Evolutionary conservation across 768 basidiomycete species (phyloP).

Genomic region (Rhizopogon roseolus): DNA sequence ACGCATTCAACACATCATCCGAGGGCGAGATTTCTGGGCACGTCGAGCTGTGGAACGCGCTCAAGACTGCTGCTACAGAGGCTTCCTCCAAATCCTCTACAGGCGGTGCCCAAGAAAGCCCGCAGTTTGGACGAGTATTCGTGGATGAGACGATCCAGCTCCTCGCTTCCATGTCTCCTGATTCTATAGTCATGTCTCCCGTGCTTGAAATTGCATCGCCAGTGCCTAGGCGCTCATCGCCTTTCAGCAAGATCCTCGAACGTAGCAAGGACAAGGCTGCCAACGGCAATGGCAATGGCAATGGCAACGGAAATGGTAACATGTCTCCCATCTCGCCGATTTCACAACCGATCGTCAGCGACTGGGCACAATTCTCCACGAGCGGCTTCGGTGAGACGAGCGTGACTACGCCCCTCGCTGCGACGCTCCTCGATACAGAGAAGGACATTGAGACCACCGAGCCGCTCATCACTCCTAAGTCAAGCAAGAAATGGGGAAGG

Average conservation of each 20-base stretch:
- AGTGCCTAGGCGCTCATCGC: constrained; percentile 31
- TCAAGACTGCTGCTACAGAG: constrained; percentile 39
- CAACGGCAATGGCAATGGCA: constrained; percentile 10
- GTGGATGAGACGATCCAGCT: constrained; percentile 63
- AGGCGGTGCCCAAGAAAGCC: constrained; percentile 27
- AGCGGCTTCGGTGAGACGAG: constrained; percentile 53
- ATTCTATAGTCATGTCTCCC: constrained; percentile 24
- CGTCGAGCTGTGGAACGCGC: constrained; percentile 47
- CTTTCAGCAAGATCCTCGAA: constrained; percentile 26
- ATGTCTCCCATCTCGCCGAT: constrained; percentile 22
- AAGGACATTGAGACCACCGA: constrained; percentile 53
- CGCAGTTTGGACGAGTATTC: constrained; percentile 48
- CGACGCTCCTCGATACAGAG: constrained; percentile 56
- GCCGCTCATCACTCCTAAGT: constrained; percentile 30
- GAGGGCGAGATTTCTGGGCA: constrained; percentile 31
- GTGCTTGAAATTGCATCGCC: constrained; percentile 26
- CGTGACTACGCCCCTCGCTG: constrained; percentile 36
- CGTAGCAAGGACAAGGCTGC: background rate
- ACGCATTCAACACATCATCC: constrained; percentile 48
- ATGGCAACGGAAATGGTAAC: constrained; percentile 16
- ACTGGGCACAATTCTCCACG: constrained; percentile 69
- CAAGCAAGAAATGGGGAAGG: constrained; percentile 27
- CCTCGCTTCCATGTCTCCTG: constrained; percentile 45
- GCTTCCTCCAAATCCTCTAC: constrained; percentile 13
- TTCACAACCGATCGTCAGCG: constrained; percentile 28